Evolutionary conservation across 2,329 filamentous ascomycete genomes (phyloP).

Genomic region (Drechslerella dactyloides): DNA sequence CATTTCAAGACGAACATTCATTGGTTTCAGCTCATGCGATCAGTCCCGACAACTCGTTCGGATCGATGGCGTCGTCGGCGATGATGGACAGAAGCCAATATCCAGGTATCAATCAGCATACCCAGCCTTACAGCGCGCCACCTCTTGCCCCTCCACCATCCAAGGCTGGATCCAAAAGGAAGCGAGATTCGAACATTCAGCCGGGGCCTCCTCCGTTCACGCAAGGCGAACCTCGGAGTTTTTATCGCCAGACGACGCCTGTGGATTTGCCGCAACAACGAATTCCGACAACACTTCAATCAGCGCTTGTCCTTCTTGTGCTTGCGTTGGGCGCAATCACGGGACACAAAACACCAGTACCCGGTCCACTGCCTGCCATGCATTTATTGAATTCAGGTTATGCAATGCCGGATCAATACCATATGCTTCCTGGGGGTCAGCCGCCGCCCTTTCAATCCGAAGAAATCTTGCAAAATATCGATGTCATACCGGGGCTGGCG

Average conservation of each 20-base stretch:
- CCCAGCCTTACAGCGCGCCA: slow-evolving; percentile 53
- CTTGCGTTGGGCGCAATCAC: slow-evolving; percentile 88
- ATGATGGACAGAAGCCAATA: slow-evolving; percentile 56
- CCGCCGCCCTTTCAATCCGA: slow-evolving; percentile 54
- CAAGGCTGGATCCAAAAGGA: slow-evolving; percentile 62
- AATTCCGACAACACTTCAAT: slow-evolving; percentile 69
- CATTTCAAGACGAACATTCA: slow-evolving; percentile 42
- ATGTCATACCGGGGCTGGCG: slow-evolving; percentile 84
- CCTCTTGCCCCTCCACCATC: slow-evolving; percentile 49
- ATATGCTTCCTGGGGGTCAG: slow-evolving; percentile 62
- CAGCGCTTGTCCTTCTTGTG: slow-evolving; percentile 80
- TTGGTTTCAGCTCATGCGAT: slow-evolving; percentile 39
- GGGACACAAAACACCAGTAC: slow-evolving; percentile 59
- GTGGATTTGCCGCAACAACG: slow-evolving; percentile 61
- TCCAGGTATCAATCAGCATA: slow-evolving; percentile 58
- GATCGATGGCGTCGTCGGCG: slow-evolving; percentile 33
- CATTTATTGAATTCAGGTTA: slow-evolving; percentile 56
- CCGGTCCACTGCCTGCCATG: slow-evolving; percentile 60
- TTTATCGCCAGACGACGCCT: slow-evolving; percentile 55
- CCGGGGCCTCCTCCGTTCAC: slow-evolving; percentile 57
- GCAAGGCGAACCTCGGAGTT: slow-evolving; percentile 52
- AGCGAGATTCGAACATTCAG: slow-evolving; percentile 62
- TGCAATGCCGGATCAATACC: slow-evolving; percentile 27
- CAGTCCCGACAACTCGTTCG: slow-evolving; percentile 50
- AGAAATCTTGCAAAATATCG: slow-evolving; percentile 69